Percentiles rank a stretch among this genome's conserved stretches.
These are phyloP conservation scores for Naegleria fowleri DNA, from an alignment of 208 protist species.

Conservation along the genomic window DNA sequence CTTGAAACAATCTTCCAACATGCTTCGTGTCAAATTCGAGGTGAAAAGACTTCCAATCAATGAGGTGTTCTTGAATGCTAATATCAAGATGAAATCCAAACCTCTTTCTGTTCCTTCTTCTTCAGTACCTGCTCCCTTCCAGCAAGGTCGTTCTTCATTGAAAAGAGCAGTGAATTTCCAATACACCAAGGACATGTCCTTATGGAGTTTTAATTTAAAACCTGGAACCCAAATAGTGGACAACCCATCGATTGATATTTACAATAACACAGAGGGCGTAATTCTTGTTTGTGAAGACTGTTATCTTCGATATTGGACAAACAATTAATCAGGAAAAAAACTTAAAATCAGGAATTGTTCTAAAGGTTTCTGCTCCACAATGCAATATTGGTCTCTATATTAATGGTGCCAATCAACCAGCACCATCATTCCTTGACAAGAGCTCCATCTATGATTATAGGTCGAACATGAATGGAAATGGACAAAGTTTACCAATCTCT, in stretches of 20 bases:
- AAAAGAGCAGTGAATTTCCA: background rate
- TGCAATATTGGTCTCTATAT: background rate
- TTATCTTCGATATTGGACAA: background rate
- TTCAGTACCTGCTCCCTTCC: background rate
- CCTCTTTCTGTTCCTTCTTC: background rate
- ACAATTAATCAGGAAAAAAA: no score
- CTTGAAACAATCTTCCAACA: background rate
- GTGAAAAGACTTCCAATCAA: background rate
- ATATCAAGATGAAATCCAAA: background rate
- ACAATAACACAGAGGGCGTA: background rate
- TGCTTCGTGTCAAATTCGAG: background rate
- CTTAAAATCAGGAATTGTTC: background rate
- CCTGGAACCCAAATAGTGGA: background rate
- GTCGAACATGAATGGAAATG: background rate
- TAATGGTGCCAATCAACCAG: background rate
- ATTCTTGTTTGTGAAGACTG: background rate
- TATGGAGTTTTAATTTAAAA: background rate
- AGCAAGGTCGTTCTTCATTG: background rate
- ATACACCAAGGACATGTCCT: background rate
- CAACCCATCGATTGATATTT: background rate
- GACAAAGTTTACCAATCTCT: background rate
- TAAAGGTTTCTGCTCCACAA: background rate
- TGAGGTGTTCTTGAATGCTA: background rate
- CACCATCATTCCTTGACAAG: background rate
- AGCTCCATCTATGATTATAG: background rate